Percentiles rank a stretch among this genome's conserved stretches.
These are phyloP conservation scores for Dothistroma septosporum DNA, from an alignment of 2,329 filamentous ascomycete species.

Conservation along the genomic window DNA sequence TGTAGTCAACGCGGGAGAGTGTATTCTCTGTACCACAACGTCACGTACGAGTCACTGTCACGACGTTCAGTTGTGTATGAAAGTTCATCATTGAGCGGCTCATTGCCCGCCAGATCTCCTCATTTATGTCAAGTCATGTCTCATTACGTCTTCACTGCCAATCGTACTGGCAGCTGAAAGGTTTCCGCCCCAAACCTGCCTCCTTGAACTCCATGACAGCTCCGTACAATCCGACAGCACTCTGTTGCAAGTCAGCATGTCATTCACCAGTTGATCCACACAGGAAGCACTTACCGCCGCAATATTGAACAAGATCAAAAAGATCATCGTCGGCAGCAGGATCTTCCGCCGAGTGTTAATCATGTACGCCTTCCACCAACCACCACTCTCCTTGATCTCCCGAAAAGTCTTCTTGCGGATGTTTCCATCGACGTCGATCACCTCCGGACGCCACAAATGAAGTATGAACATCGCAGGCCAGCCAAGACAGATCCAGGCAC, in stretches of 20 bases:
- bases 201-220: not conserved
- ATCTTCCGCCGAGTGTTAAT: not conserved
- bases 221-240: not conserved
- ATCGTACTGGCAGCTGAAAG: not conserved
- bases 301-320: not conserved
- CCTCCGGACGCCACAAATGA: conserved; percentile 8
- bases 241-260: not conserved
- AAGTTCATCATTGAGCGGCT: not conserved
- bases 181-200: not conserved
- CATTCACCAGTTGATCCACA: not conserved
- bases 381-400: not conserved
- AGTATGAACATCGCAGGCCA: conserved; percentile 21
- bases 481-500: conserved; percentile 58
- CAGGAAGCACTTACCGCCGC: not conserved
- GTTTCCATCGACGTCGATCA: not conserved
- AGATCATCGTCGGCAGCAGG: not conserved
- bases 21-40: too few relatives aligned
- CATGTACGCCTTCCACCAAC: not conserved
- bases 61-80: not conserved
- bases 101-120: not conserved
- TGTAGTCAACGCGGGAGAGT: too few relatives aligned
- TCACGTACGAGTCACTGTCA: too few relatives aligned
- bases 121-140: not conserved
- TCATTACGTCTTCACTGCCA: not conserved
- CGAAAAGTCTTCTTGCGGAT: not conserved